These are phyloP conservation scores for Penicillium coffeae DNA, from an alignment of 495 filamentous ascomycete species.

Conservation along the genomic window DNA sequence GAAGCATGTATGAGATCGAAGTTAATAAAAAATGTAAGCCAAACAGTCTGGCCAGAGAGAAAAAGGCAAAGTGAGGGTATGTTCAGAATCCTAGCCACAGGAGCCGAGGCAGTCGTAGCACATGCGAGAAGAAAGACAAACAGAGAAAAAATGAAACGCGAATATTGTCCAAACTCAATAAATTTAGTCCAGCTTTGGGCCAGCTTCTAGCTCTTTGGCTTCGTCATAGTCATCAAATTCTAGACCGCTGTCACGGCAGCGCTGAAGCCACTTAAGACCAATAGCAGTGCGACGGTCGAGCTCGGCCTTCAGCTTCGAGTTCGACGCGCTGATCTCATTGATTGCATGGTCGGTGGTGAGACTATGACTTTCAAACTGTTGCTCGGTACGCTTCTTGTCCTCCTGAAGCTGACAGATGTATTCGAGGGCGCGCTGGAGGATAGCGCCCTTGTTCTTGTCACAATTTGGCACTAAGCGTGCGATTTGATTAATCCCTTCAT, in stretches of 20 bases:
- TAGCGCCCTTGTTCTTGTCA: constrained; percentile 98
- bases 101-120: constrained; percentile 28
- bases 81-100: constrained; percentile 22
- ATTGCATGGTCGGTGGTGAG: constrained; percentile 93
- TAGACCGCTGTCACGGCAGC: constrained; percentile 72
- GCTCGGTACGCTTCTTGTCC: constrained; percentile 87
- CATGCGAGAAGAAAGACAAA: constrained; percentile 17
- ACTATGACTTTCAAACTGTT: constrained; percentile 97
- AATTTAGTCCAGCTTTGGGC: background rate
- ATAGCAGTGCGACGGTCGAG: constrained; percentile 51
- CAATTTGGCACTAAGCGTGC: constrained; percentile 96
- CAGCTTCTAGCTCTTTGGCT: constrained; percentile 36
- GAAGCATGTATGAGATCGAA: background rate
- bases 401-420: constrained; percentile 94
- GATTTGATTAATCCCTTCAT: constrained; percentile 97
- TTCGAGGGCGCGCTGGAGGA: constrained; percentile 86
- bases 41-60: constrained; percentile 1
- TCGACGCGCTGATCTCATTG: constrained; percentile 77
- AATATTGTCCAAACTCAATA: constrained; percentile 33
- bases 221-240: constrained; percentile 49
- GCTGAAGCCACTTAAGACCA: constrained; percentile 72
- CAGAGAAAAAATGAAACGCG: constrained; percentile 1
- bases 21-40: constrained; percentile 4
- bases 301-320: constrained; percentile 86
- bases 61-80: constrained; percentile 25